These are phyloP conservation scores for Pontederia crassipes DNA, from an alignment of 176 grass and related monocot genomes.

Conservation along the genomic window DNA sequence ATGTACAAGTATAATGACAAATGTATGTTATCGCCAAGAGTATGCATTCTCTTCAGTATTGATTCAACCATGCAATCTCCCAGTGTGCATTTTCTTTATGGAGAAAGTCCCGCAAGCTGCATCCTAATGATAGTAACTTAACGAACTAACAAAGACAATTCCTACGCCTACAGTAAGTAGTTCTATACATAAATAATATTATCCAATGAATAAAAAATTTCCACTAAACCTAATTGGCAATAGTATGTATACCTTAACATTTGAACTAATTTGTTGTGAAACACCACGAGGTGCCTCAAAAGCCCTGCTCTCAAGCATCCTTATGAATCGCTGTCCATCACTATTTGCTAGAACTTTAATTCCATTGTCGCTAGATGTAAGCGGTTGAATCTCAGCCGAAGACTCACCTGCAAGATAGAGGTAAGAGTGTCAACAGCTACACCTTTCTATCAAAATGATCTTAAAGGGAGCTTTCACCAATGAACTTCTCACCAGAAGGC, in stretches of 20 bases:
- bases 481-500: constrained; percentile 37
- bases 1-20: too few species aligned
- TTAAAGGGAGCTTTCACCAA: not conserved
- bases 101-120: too few species aligned
- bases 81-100: too few species aligned
- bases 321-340: constrained; percentile 75
- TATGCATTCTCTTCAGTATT: too few species aligned
- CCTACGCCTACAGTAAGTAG: too few species aligned
- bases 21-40: too few species aligned
- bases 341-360: constrained; percentile 90
- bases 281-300: constrained; percentile 64
- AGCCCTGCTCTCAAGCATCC: constrained; percentile 81
- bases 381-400: constrained; percentile 84
- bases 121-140: too few species aligned
- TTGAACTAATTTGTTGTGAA: constrained; percentile 72
- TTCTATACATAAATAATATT: too few species aligned
- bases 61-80: too few species aligned
- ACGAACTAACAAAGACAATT: too few species aligned
- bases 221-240: not conserved
- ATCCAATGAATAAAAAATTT: too few species aligned
- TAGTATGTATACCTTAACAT: constrained; percentile 26
- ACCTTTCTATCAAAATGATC: too few species aligned
- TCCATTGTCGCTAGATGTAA: constrained; percentile 78
- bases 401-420: constrained; percentile 45
- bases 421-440: not conserved